A percentile compares a stretch with the other conserved stretches of the same genome.
These are phyloP conservation scores for Trametes punicea DNA, from an alignment of 768 basidiomycete species.

Conservation along the genomic window DNA sequence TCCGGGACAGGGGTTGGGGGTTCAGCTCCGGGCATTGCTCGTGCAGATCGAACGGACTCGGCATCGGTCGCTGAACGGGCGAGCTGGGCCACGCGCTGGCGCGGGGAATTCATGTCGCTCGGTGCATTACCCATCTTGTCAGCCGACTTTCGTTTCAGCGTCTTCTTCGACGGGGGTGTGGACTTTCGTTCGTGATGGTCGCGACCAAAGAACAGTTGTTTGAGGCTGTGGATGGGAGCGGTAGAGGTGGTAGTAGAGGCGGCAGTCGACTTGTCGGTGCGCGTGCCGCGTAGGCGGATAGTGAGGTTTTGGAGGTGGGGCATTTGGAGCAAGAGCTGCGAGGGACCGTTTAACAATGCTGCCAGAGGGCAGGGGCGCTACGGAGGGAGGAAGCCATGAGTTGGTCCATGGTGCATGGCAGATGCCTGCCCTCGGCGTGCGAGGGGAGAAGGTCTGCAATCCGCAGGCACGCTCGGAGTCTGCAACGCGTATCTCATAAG, in stretches of 20 bases:
- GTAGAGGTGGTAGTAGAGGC: background rate
- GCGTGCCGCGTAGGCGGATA: slow-evolving; percentile 16
- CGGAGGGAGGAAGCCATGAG: slow-evolving; percentile 13
- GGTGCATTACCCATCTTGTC: slow-evolving; percentile 19
- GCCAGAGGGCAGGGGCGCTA: background rate
- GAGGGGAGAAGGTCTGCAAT: background rate
- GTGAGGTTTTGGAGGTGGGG: slow-evolving; percentile 16
- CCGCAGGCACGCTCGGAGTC: background rate
- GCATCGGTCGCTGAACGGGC: slow-evolving; percentile 3
- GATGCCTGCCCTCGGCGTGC: slow-evolving; percentile 9
- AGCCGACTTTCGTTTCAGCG: background rate
- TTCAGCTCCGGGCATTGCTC: slow-evolving; percentile 17
- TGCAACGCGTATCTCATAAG: background rate
- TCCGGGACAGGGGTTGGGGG: slow-evolving; percentile 9
- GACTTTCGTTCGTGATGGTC: background rate
- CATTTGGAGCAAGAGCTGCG: slow-evolving; percentile 1
- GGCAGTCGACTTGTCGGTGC: slow-evolving; percentile 2
- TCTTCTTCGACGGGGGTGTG: background rate
- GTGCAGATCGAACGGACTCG: slow-evolving; percentile 4
- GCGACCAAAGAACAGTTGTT: slow-evolving; percentile 3
- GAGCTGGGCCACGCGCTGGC: background rate
- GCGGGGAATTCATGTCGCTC: slow-evolving; percentile 19
- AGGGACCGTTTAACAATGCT: background rate
- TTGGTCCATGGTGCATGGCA: background rate
- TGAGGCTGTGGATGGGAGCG: background rate